Evolutionary conservation across 2,329 filamentous ascomycete genomes (phyloP), one percentile per base, ranked within the genome.

Genomic region (Diplodia corticola): DNA sequence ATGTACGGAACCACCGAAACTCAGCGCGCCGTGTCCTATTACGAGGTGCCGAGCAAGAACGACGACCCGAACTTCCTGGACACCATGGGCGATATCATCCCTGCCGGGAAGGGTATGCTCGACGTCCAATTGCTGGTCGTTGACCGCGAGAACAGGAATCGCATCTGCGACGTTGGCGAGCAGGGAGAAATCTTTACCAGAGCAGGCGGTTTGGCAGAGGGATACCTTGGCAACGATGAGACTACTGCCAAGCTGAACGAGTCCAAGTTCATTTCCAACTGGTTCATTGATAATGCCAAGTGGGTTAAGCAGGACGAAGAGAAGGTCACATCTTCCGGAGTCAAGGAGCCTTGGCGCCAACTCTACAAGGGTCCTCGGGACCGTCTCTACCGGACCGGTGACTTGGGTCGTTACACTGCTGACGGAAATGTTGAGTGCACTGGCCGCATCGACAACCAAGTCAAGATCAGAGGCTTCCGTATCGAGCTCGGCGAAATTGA

Each of bases 401-500:
- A 98, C 76, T 81, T 99, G 3, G 94, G 94, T 3, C 83, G 88
- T 66, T 93, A 91, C 73, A 86, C 87, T 61, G 82, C 84, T 2
- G 84, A 87, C 51, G 92, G 91, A 40, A 88, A 89, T 69, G 89
- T 92, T 12, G 90, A 91, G 73, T 91, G 88, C 73, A 89, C 90
- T 10, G 94, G 94, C 24, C 85, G 95, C 67, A 88, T 88, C 26
- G 94, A 98, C 74, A 86, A 90, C 70, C 94, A 98, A 76, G 91
- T 97, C 81, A 99, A 98, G 83, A 94, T 98, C 70, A 90, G 95
- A 68, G 94, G 94, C 1, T 98, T 97, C 84, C 86, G 94, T 68
- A 96, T 99, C 71, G 95, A 99, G 80, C 88, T 98, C 53, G 90
- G 90, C 69, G 95, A 98, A 71, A 97, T 98, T 70, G 93, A 98